Percentiles rank a stretch among this genome's conserved stretches.
Conservation (phyloP, 2,329 filamentous ascomycete species). For the Cercospora zeina region DNA sequence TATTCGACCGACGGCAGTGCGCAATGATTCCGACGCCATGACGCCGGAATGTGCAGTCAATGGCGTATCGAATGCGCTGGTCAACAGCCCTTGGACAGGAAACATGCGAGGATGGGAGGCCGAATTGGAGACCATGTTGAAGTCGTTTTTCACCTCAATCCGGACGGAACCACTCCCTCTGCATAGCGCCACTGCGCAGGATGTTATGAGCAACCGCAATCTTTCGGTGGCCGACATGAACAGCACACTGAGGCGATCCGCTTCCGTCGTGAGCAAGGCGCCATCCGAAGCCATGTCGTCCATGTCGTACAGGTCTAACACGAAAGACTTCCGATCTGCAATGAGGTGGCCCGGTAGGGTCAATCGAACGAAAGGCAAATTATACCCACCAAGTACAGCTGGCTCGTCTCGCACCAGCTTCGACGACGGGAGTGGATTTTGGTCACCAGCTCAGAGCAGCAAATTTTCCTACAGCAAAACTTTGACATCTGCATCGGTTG, state of each 20-base stretch:
- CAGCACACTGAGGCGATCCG: constrained; percentile 68
- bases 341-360: constrained; percentile 73
- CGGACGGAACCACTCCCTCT: constrained; percentile 82
- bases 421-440: constrained; percentile 84
- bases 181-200: constrained; percentile 65
- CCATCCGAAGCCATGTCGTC: constrained; percentile 77
- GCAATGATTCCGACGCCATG: constrained; percentile 38
- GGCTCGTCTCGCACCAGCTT: constrained; percentile 92
- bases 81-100: constrained; percentile 74
- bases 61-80: constrained; percentile 71
- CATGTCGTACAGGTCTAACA: constrained; percentile 65
- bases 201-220: constrained; percentile 39
- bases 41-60: constrained; percentile 41
- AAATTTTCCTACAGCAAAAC: constrained; percentile 90
- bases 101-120: constrained; percentile 78
- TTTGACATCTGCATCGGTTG: constrained; percentile 86
- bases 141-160: constrained; percentile 88
- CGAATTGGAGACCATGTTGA: constrained; percentile 86
- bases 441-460: constrained; percentile 89
- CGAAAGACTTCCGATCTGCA: constrained; percentile 62
- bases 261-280: constrained; percentile 88
- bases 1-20: constrained; percentile 43
- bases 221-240: constrained; percentile 64
- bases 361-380: constrained; percentile 74
- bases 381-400: constrained; percentile 76